Evolutionary conservation across 306 rosid genomes (phyloP).

Genomic region (Pachyrhizus erosus): DNA sequence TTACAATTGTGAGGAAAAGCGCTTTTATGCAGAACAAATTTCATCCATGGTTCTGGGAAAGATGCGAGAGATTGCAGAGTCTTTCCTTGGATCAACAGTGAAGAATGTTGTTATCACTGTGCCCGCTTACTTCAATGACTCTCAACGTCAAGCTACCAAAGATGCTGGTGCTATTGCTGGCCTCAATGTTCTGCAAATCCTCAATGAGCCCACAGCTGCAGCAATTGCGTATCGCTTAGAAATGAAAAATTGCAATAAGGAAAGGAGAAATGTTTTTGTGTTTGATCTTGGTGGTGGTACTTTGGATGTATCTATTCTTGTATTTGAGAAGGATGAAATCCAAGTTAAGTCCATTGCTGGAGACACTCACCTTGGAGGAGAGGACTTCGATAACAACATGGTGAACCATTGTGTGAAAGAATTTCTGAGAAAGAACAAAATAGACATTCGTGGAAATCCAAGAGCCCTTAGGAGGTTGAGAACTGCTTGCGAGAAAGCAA

Average conservation of each 20-base stretch:
- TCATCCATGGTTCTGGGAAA: slow-evolving; percentile 59
- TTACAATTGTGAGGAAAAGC: slow-evolving; percentile 44
- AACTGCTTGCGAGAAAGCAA: slow-evolving; percentile 35
- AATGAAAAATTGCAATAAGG: not conserved
- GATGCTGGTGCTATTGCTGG: not conserved
- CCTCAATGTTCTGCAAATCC: not conserved
- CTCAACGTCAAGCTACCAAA: not conserved
- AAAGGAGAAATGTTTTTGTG: not conserved
- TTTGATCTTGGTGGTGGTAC: slow-evolving; percentile 46
- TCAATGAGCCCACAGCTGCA: slow-evolving; percentile 30
- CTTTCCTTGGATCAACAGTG: slow-evolving; percentile 39
- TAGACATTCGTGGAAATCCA: slow-evolving; percentile 1
- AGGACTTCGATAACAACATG: slow-evolving; percentile 35
- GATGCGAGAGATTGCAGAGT: slow-evolving; percentile 67
- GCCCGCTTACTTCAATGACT: slow-evolving; percentile 39
- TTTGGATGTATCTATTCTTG: slow-evolving; percentile 34
- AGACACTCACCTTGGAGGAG: slow-evolving; percentile 43
- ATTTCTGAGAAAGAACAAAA: slow-evolving; percentile 7
- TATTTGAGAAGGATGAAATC: not conserved
- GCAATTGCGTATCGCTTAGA: slow-evolving; percentile 36
- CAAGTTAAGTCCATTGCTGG: slow-evolving; percentile 15
- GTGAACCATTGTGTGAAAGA: not conserved
- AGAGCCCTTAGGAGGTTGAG: slow-evolving; percentile 34
- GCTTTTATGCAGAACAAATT: slow-evolving; percentile 50
- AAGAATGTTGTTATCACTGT: slow-evolving; percentile 28